Evolutionary conservation across 345 rosid genomes (phyloP).

Genomic region (Sisymbrium altissimum): DNA sequence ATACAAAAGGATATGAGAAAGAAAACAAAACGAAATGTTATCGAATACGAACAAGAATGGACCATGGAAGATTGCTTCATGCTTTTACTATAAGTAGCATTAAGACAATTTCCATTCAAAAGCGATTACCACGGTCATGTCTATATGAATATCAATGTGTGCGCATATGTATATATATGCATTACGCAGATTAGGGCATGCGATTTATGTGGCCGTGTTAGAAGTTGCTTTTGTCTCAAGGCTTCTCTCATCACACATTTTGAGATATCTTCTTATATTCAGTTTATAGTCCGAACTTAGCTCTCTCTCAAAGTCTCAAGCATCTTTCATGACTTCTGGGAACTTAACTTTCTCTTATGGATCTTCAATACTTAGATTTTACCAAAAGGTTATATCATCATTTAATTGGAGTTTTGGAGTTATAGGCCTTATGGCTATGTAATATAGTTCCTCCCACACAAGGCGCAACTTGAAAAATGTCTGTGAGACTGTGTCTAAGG

Average conservation of each 20-base stretch:
- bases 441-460: not conserved
- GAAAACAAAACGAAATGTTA: conserved; percentile 6
- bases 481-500: not conserved
- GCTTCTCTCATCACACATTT: conserved; percentile 25
- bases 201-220: conserved; percentile 17
- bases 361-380: not conserved
- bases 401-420: not conserved
- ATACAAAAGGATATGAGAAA: conserved; percentile 12
- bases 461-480: not conserved
- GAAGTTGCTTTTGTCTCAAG: conserved; percentile 21
- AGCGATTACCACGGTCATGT: conserved; percentile 13
- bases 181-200: conserved; percentile 25
- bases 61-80: conserved; percentile 25
- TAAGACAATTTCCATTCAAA: not conserved
- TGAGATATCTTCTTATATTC: conserved; percentile 22
- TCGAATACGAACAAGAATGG: conserved; percentile 9
- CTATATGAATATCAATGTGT: not conserved
- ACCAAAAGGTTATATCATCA: not conserved
- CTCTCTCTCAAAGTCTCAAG: not conserved
- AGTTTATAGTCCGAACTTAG: conserved; percentile 7
- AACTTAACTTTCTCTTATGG: not conserved
- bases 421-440: not conserved
- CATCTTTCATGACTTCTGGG: not conserved
- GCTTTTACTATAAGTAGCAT: conserved; percentile 19
- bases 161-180: conserved; percentile 12